Base-by-base conservation (phyloP, 345 rosid species). In the Bruguiera gymnorhiza region DNA sequence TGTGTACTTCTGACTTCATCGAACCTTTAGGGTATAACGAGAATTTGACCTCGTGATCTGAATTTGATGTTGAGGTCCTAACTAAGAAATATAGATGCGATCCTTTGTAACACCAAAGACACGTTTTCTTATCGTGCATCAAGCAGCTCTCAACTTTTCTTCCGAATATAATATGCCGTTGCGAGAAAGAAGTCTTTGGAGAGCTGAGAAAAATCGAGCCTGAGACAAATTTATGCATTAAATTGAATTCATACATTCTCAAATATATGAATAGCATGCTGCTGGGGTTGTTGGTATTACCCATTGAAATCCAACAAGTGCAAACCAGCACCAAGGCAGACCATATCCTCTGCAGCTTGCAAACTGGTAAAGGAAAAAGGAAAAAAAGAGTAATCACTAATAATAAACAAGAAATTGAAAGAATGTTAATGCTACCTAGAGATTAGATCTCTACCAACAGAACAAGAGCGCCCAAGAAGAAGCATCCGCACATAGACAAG, bases 401-500 rank as follows among this genome's bases (percentile, higher is more conserved):
- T 60, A 51, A 64, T 29, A 50, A 23, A 31, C 21, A 32, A 43
- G 8, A 63, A 70, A 34, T 23, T 53, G 61, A 26, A 51, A 27
- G 20, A 59, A 48, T 24, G 23, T 30, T 26, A 34, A 18, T 18
- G n/a, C 31, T 39, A 66, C 31, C 32, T 7, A 48, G 10, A 23
- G 68, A 62, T 30, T 32, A 50, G 69, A 74, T 29, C 34, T 66
- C 56, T 81, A 91, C 98, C 93, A 81, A 63, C 32, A 89, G 71
- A 52, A 79, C 29, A 52, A 88, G 77, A 66, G 80, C 83, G 56
- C 85, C 88, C 66, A 88, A 74, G 1, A 76, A 73, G 26, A 88
- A 78, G 86, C 98, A 89, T 74, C 91, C 90, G 1, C 76, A 81
- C 87, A 81, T 88, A 24, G 96, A 83, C 65, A 87, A 58, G 78